Conservation (phyloP, 108 stramenopile species). For the Aurantiochytrium sp. region DNA sequence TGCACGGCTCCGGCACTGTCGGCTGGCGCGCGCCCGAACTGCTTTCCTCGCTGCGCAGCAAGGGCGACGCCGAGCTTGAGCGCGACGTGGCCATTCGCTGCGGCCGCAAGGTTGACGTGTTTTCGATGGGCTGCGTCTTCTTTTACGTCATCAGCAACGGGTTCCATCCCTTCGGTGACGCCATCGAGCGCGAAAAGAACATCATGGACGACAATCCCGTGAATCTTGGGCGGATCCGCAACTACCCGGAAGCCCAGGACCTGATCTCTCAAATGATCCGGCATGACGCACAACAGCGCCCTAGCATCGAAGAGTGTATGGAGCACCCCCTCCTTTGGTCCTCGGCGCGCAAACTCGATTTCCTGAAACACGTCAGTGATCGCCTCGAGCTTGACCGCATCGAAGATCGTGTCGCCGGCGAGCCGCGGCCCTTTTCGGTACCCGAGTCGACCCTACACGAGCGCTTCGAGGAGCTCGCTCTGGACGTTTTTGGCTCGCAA, state of each 20-base stretch:
- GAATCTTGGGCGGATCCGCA: neutral
- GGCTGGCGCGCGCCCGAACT: conserved; percentile 26
- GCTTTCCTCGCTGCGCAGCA: neutral
- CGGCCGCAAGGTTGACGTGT: conserved; percentile 35
- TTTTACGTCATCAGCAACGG: conserved; percentile 32
- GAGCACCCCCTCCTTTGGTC: conserved; percentile 36
- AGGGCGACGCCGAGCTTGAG: neutral
- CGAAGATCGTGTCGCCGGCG: neutral
- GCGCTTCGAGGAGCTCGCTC: neutral
- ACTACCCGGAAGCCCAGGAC: conserved; percentile 22
- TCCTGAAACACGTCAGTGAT: conserved; percentile 36
- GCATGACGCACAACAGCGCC: neutral
- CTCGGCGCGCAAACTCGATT: conserved; percentile 31
- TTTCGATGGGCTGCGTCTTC: conserved; percentile 41
- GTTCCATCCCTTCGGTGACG: conserved; percentile 37
- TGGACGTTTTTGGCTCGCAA: conserved; percentile 17
- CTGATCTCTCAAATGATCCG: conserved; percentile 31
- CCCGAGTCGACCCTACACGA: neutral
- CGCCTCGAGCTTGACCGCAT: conserved; percentile 8
- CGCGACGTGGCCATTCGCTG: neutral
- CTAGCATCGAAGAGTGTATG: neutral
- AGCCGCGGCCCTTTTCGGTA: neutral
- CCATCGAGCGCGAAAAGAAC: conserved; percentile 33
- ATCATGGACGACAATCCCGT: neutral
- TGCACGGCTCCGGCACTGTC: conserved; percentile 7